These are phyloP conservation scores for Pyrenophora teres DNA, from an alignment of 2,329 filamentous ascomycete genomes.

Conservation along the genomic window DNA sequence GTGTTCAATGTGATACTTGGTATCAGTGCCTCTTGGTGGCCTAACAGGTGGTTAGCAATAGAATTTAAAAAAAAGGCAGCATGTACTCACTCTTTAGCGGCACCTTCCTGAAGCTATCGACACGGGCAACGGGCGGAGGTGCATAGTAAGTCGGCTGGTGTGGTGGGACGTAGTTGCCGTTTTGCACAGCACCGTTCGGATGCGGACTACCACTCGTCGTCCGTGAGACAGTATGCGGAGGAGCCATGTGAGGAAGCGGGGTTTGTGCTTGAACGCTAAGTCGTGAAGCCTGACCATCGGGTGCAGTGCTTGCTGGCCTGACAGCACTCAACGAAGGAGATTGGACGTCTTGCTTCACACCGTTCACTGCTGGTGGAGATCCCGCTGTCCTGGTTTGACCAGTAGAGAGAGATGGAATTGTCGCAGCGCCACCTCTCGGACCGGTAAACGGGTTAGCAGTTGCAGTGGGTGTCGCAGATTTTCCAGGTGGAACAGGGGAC, in stretches of 20 bases:
- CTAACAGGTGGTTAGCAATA: slow-evolving; percentile 31
- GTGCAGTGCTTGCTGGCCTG: slow-evolving; percentile 42
- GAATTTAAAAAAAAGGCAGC: not conserved
- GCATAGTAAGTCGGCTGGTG: slow-evolving; percentile 37
- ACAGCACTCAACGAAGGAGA: slow-evolving; percentile 52
- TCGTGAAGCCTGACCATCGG: slow-evolving; percentile 36
- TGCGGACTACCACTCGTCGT: slow-evolving; percentile 50
- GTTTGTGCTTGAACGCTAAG: slow-evolving; percentile 39
- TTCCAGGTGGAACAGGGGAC: slow-evolving; percentile 36
- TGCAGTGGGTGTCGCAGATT: slow-evolving; percentile 30
- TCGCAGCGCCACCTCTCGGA: slow-evolving; percentile 27
- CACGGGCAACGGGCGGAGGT: slow-evolving; percentile 36
- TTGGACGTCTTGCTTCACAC: slow-evolving; percentile 49
- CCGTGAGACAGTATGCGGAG: slow-evolving; percentile 45
- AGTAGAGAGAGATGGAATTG: slow-evolving; percentile 26
- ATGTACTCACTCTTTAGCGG: slow-evolving; percentile 55
- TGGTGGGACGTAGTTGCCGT: slow-evolving; percentile 32
- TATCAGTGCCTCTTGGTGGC: slow-evolving; percentile 65
- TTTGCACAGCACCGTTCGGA: slow-evolving; percentile 41
- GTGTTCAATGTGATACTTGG: slow-evolving; percentile 68
- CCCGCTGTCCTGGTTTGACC: slow-evolving; percentile 39
- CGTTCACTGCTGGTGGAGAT: slow-evolving; percentile 40
- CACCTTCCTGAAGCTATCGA: slow-evolving; percentile 38
- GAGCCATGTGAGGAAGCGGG: slow-evolving; percentile 46
- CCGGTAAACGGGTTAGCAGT: slow-evolving; percentile 38